A percentile compares a stretch with the other conserved stretches of the same genome.
Conservation (phyloP, 148 eudicot genomes). For the Diospyros kaki region DNA sequence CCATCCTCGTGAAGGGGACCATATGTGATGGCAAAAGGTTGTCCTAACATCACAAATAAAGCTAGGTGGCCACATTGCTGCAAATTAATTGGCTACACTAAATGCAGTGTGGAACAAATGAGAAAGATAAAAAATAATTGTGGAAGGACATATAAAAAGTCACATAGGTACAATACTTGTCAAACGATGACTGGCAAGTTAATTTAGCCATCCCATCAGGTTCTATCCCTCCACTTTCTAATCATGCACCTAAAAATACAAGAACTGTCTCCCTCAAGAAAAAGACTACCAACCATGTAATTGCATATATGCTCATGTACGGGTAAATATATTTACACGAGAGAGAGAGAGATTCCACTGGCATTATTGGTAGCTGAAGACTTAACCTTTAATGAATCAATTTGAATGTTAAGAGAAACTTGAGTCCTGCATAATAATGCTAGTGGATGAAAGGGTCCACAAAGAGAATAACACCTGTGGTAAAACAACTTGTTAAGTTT, state of each 20-base stretch:
- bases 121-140: background rate
- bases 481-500: no score
- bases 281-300: constrained; percentile 4
- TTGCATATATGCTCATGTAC: background rate
- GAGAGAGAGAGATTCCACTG: background rate
- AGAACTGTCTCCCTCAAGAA: constrained; percentile 13
- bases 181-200: constrained; percentile 3
- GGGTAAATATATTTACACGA: background rate
- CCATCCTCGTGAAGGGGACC: background rate
- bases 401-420: background rate
- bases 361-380: background rate
- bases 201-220: background rate
- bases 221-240: background rate
- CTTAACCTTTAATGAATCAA: background rate
- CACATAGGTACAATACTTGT: constrained; percentile 7
- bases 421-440: no score
- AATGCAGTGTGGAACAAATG: constrained; percentile 9
- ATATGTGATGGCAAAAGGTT: background rate
- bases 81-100: constrained; percentile 12
- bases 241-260: constrained; percentile 18
- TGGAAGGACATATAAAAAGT: constrained; percentile 7
- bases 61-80: constrained; percentile 2
- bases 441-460: no score
- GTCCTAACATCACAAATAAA: background rate
- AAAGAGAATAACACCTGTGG: no score